Evolutionary conservation across 2,329 filamentous ascomycete genomes (phyloP).

Genomic region (Apiospora marii): DNA sequence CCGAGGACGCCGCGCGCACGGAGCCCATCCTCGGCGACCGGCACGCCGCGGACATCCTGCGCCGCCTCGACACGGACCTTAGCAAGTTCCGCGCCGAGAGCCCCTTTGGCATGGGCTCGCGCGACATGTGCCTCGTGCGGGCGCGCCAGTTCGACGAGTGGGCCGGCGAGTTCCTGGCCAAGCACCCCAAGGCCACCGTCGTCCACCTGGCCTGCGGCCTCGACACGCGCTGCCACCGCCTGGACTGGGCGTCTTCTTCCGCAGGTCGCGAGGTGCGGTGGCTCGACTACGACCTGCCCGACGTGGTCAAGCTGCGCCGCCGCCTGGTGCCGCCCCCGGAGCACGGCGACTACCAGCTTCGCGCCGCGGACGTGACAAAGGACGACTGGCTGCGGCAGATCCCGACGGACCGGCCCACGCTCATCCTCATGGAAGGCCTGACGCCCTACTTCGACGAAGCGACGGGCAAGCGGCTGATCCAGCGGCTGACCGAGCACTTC

Average conservation of each 20-base stretch:
- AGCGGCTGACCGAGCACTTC: constrained; percentile 37
- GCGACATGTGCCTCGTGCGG: constrained; percentile 16
- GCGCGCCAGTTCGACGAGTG: constrained; percentile 35
- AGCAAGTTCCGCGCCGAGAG: constrained; percentile 31
- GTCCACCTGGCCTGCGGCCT: constrained; percentile 36
- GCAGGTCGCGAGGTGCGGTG: constrained; percentile 35
- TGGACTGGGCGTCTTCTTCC: constrained; percentile 31
- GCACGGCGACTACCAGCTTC: constrained; percentile 38
- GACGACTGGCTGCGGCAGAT: constrained; percentile 41
- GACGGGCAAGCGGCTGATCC: constrained; percentile 35
- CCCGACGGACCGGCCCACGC: constrained; percentile 37
- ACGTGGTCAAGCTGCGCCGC: constrained; percentile 43
- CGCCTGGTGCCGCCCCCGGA: constrained; percentile 35
- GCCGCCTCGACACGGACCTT: constrained; percentile 36
- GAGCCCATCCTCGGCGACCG: constrained; percentile 36
- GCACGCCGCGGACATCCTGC: constrained; percentile 31
- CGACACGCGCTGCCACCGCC: constrained; percentile 38
- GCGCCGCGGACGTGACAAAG: constrained; percentile 38
- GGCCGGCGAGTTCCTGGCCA: constrained; percentile 37
- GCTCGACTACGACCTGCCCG: constrained; percentile 46
- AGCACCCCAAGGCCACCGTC: constrained; percentile 32
- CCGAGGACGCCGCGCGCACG: constrained; percentile 32
- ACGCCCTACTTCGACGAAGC: constrained; percentile 41
- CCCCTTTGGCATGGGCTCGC: constrained; percentile 19
- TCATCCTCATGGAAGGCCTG: constrained; percentile 45